Evolutionary conservation across 2,329 filamentous ascomycete genomes (phyloP), one percentile per base, ranked within the genome.

Genomic region (Paradendryphiella salina): DNA sequence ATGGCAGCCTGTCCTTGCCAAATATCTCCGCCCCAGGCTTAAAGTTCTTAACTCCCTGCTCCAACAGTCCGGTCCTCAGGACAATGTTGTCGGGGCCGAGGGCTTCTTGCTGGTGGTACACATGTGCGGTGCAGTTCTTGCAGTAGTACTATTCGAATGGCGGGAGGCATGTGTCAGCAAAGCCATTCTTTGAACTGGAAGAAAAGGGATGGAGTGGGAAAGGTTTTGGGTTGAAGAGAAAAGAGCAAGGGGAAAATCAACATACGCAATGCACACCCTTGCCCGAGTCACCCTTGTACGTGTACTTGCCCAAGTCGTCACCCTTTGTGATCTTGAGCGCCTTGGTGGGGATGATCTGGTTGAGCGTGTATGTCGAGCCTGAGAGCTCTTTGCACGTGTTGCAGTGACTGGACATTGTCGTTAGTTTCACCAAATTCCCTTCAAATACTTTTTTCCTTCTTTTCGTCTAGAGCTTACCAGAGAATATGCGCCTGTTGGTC

Each of bases 271-370:
- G 71, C 26, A 82, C 80, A 5, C 72, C 65, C 43, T 83, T 82
- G 59, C 78, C 79, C 39, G 77, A 80, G 57, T 83, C 80, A 37
- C 80, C 81, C 55, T 78, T 75, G 73, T 84, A 84, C 33, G 78
- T 80, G 69, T 83, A 84, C 28, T 70, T 71, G 50, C 77, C 79
- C 35, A 80, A 60, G 3, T 70, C 65, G 40, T 74, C 67, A 44
- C 81, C 81, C 61, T 80, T 78, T 44, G 77, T 81, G 71, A 83
- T 73, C 49, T 77, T 77, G 57, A 84, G 71, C 35, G 75, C 71
- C 26, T 72, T 67, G 60, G 76, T 72, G 37, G 79, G 79, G 45
- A 82, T 75, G 66, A 82, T 78, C 54, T 81, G 78, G 70, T 82
- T 83, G 54, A 82, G 71, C 14, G 79, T 82, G 73, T 73, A 81